These are phyloP conservation scores for Gliomastix tumulicola DNA, from an alignment of 2,329 filamentous ascomycete genomes.

Conservation along the genomic window DNA sequence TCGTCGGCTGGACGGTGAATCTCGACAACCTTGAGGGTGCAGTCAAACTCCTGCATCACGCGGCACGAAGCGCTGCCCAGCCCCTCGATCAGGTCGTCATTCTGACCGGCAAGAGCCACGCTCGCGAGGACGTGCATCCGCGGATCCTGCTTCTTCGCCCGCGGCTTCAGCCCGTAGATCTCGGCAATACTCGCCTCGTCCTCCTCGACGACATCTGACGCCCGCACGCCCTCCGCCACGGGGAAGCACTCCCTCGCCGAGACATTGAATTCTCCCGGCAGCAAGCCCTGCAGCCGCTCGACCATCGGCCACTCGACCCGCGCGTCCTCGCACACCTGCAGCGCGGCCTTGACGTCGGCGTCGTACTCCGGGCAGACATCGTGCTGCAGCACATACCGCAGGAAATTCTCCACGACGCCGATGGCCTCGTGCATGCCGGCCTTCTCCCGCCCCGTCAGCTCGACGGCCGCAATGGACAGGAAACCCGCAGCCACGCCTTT, in stretches of 20 bases:
- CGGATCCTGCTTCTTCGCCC: slow-evolving; percentile 23
- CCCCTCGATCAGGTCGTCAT: slow-evolving; percentile 20
- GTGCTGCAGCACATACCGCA: slow-evolving; percentile 80
- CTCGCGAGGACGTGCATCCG: not conserved
- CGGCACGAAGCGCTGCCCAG: slow-evolving; percentile 28
- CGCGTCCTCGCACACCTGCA: slow-evolving; percentile 59
- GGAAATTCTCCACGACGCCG: slow-evolving; percentile 73
- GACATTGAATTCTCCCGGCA: slow-evolving; percentile 79
- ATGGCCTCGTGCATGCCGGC: slow-evolving; percentile 49
- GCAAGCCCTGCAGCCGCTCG: slow-evolving; percentile 35
- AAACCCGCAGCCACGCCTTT: slow-evolving; percentile 70
- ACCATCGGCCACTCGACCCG: slow-evolving; percentile 59
- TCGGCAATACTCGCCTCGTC: slow-evolving; percentile 14
- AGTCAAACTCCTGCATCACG: slow-evolving; percentile 38
- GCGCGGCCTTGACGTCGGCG: slow-evolving; percentile 58
- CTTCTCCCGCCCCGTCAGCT: slow-evolving; percentile 47
- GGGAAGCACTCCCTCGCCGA: slow-evolving; percentile 65
- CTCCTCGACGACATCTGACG: too few relatives aligned
- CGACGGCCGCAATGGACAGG: slow-evolving; percentile 55
- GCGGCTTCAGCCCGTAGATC: slow-evolving; percentile 22
- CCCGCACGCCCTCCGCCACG: slow-evolving; percentile 13
- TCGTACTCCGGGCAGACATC: slow-evolving; percentile 78
- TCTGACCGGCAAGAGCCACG: slow-evolving; percentile 5
- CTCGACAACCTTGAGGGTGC: slow-evolving; percentile 53
- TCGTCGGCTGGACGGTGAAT: slow-evolving; percentile 39